Evolutionary conservation across 176 grass and related monocot species (phyloP).

Genomic region (Luzula sylvatica): DNA sequence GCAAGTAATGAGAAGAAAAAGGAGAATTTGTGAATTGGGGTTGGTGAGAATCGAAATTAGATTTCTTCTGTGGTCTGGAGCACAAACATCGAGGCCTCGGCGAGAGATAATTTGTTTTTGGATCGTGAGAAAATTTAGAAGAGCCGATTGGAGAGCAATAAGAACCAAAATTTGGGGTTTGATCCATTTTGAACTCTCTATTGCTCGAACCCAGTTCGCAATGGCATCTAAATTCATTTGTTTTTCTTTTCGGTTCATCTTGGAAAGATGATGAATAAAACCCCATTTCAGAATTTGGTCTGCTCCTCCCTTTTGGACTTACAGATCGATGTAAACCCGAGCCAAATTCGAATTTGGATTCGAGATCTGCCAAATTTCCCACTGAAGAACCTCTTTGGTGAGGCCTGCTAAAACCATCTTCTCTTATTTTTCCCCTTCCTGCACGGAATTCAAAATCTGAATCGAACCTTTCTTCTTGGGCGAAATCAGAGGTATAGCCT

Average conservation of each 20-base stretch:
- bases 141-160: background rate
- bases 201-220: background rate
- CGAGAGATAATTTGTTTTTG: background rate
- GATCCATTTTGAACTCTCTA: constrained; percentile 1
- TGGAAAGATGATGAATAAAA: background rate
- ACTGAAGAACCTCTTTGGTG: background rate
- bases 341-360: background rate
- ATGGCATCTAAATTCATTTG: constrained; percentile 1
- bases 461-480: background rate
- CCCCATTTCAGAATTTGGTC: background rate
- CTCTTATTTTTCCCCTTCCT: background rate
- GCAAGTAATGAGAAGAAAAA: background rate
- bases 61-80: background rate
- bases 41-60: no score
- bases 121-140: background rate
- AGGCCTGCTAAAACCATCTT: background rate
- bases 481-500: background rate
- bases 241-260: background rate
- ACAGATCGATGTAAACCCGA: background rate
- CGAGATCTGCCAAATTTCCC: constrained; percentile 10
- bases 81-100: background rate
- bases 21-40: background rate
- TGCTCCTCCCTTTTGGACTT: constrained; percentile 1
- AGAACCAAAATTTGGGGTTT: constrained; percentile 1
- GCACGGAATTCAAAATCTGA: background rate